Evolutionary conservation across 108 stramenopile species (phyloP), one percentile per base, ranked within the genome.

Genomic region (Cylindrotheca closterium): DNA sequence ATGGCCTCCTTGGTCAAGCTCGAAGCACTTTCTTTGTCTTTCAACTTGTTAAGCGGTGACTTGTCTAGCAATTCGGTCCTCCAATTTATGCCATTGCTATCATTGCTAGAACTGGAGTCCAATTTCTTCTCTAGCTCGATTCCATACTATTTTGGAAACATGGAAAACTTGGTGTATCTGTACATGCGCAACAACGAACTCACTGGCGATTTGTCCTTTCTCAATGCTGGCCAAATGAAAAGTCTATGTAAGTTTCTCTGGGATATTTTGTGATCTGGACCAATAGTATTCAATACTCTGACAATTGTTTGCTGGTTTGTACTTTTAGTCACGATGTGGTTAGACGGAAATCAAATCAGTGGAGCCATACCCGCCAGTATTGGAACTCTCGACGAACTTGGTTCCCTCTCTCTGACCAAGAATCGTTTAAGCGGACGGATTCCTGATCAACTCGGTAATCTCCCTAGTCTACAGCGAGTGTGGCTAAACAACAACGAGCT

Each of bases 401-500:
- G 71, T 19, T 75, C 73, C 47, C 34, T 85, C 22, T 73, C 67
- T 42, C 33, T 84, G 23, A 62, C 83, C 24, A 72, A 76, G 31
- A 49, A 51, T 21, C 64, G 55, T n/a, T 47, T 85, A 4, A 55
- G 54, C 0, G 84, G 84, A 47, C 32, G 53, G 0, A 75, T 85
- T 57, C 79, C 84, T 2, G 32, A 54, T 10, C 53, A 85, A 66
- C 64, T 81, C 33, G 84, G 72, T 4, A 52, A 55, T 24, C 22
- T 80, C 2, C 7, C 33, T 15, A 58, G 57, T 21, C 67, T 85
- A n/a, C 74, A 61, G 17, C 73, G 79, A 51, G 24, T 81, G 3
- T 85, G 84, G 84, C 30, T 81, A n/a, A 79, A 79, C 63, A 60
- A 54, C 49, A 85, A 85, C 49, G 5, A 72, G 48, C 66, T 85